Base-by-base conservation (phyloP, 192 early-diverging fungal genomes). In the Phlyctochytrium bullatum region DNA sequence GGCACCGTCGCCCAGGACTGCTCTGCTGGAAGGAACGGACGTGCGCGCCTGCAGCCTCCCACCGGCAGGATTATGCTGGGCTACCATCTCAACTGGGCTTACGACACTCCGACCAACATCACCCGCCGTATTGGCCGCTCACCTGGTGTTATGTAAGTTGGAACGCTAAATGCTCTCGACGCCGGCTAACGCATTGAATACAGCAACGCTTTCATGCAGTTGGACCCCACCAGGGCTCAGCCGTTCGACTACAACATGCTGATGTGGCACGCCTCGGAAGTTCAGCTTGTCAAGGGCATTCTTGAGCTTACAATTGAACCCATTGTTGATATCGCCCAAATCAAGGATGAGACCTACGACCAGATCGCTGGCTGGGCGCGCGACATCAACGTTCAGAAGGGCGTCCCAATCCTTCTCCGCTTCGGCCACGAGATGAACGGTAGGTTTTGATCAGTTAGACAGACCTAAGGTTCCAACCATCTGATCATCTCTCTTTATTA, bases 351-450 rank as follows among this genome's bases (percentile, higher is more conserved):
- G 24, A 36, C 62, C 12, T 57, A 73, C 24, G 63, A 71, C 29
- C 31, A 23, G 0, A 31, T 81, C 29, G 73, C 72, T 17, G 25
- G 50, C 24, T 29, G 61, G 14, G 59, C 58, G 20, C 31, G 20
- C 2, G 34, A 62, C 2, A 57, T 80, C 30, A 81, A 81, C 61
- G 20, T 50, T 25, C 17, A 65, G 0, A 36, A 66, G n/a, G 80
- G 80, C 23, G 71, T 73, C 0, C 80, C 80, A 24, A 53, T 81
- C 25, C 35, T 80, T 17, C 35, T 81, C 27, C 73, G 80, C 2
- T 81, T 54, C 36, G 77, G 77, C 25, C 80, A 81, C 64, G 80
- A 81, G 52, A 81, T 81, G 80, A 81, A 81, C 59, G 80, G 78
- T 78, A 25, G 1, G 69, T 62, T n/a, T 24, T 34, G 72, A 68